Base-by-base conservation (phyloP, 2,329 filamentous ascomycete genomes). In the Raffaelea ambrosiae region DNA sequence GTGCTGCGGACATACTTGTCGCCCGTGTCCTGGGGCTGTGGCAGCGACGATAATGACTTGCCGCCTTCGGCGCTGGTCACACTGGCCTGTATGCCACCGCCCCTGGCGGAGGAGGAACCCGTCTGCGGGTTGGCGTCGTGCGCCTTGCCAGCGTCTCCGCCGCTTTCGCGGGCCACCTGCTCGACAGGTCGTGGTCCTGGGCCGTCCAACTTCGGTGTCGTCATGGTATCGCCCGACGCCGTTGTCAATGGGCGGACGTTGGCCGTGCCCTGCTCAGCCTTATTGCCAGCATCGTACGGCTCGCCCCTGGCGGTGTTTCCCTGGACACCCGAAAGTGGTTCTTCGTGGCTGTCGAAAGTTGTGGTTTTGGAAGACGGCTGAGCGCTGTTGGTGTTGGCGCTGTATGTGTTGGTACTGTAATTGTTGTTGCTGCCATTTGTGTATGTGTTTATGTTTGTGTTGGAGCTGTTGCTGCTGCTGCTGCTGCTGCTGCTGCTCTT, bases 231-330 rank as follows among this genome's bases (percentile, higher is more conserved):
- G 7, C 33, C 26, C 7, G 26, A 29, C 26, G 26, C 13, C 7
- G 26, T 29, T 7, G 26, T 29, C 26, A 18, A 20, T 5, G 38
- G 77, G 5, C 16, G 33, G 14, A 3, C 18, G 20, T 41, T 38
- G 18, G 48, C 45, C 2, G 36, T 39, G 4, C 47, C 46, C 44
- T 51, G 48, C 43, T 47, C 48, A 4, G 39, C 46, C 44, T 21
- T 66, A 62, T 93, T 93, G 43, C 88, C 88, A 49, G 80, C 79
- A 60, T 93, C 88, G 57, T 82, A 94, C 0, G 88, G 88, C 62
- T 91, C 83, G 13, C 77, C 79, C 40, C 72, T 73, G 21, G 74
- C 73, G 4, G 85, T 84, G 60, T 83, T 69, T 36, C 88, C 88
- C 49, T 74, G 69, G 45, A 79, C 69, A 20, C 88, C 88, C 19